A percentile compares a stretch with the other conserved stretches of the same genome.
These are phyloP conservation scores for Aspergillus uvarum DNA, from an alignment of 2,329 filamentous ascomycete genomes.

Conservation along the genomic window DNA sequence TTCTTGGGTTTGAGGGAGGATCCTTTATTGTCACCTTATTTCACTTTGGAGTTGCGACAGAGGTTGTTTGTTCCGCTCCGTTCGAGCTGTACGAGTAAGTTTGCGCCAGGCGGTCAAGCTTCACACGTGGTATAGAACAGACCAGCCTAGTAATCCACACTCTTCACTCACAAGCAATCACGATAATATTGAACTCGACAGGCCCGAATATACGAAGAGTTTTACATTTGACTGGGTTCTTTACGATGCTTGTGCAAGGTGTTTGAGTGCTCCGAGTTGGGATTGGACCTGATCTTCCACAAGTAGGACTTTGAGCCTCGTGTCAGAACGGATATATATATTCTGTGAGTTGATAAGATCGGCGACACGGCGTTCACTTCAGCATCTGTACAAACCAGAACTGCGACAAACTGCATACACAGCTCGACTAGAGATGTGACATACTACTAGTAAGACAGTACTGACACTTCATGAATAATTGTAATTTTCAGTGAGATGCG, in stretches of 20 bases:
- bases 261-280: neutral
- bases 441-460: no score
- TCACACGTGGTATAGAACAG: conserved; percentile 32
- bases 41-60: no score
- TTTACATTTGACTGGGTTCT: neutral
- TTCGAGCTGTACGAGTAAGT: neutral
- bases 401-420: neutral
- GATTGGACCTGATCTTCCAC: neutral
- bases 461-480: no score
- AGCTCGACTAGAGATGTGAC: neutral
- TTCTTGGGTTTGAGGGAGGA: no score
- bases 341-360: neutral
- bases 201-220: neutral
- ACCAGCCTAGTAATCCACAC: conserved; percentile 18
- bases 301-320: neutral
- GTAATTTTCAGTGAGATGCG: no score
- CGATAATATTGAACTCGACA: neutral
- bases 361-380: neutral
- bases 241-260: neutral
- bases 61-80: neutral
- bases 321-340: neutral
- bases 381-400: neutral
- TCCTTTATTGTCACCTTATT: no score
- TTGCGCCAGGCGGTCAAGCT: conserved; percentile 25
- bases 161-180: conserved; percentile 8